Evolutionary conservation across 345 rosid genomes (phyloP).

Genomic region (Citrus maxima): DNA sequence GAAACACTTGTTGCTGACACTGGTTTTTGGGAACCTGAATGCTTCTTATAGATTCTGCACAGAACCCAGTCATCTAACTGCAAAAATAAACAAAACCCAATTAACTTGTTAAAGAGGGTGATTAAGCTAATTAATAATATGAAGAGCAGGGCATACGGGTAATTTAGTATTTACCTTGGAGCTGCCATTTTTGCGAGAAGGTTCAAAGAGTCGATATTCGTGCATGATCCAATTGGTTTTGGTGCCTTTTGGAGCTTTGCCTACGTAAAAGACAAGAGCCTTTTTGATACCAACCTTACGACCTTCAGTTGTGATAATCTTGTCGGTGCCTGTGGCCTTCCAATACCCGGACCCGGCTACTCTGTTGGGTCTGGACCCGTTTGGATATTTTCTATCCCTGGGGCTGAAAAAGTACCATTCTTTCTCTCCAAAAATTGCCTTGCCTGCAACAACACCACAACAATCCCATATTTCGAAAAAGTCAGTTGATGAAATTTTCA

Average conservation of each 20-base stretch:
- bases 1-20: constrained; percentile 26
- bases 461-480: background rate
- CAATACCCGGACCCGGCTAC: constrained; percentile 97
- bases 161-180: constrained; percentile 40
- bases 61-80: constrained; percentile 97
- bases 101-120: background rate
- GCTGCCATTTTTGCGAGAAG: constrained; percentile 58
- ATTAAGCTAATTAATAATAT: background rate
- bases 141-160: too few relatives aligned
- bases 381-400: constrained; percentile 51
- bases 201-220: constrained; percentile 79
- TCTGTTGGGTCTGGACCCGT: constrained; percentile 89
- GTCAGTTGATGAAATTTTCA: background rate
- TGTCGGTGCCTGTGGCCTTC: constrained; percentile 99
- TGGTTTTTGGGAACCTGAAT: constrained; percentile 53
- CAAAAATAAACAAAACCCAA: background rate
- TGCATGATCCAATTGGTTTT: constrained; percentile 99
- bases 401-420: too few relatives aligned
- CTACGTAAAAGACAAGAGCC: constrained; percentile 87
- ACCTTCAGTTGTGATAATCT: constrained; percentile 61
- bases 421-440: constrained; percentile 85
- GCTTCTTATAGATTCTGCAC: constrained; percentile 89
- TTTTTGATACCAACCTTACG: constrained; percentile 90
- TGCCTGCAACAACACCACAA: constrained; percentile 37
- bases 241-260: constrained; percentile 89